A percentile compares a stretch with the other conserved stretches of the same genome.
Evolutionary conservation across 441 rosid species (phyloP).

Genomic region (Corymbia citriodora): DNA sequence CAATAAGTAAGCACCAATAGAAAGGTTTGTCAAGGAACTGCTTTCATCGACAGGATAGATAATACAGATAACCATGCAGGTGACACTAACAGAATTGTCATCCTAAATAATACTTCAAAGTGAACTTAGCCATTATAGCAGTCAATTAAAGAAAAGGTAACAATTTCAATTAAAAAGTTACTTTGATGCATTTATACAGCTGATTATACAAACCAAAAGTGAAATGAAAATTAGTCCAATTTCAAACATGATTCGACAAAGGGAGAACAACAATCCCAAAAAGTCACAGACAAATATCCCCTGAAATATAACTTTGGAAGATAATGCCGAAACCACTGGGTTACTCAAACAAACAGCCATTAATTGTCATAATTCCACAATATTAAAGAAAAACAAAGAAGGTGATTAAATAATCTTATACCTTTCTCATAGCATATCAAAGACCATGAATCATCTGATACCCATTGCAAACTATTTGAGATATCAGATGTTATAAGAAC

Average conservation of each 20-base stretch:
- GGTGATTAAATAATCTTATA: background rate
- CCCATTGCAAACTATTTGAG: background rate
- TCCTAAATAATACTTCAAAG: background rate
- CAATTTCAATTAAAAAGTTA: background rate
- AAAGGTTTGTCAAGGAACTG: conserved; percentile 1
- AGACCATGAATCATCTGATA: background rate
- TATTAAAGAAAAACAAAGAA: background rate
- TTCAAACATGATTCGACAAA: background rate
- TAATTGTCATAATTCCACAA: background rate
- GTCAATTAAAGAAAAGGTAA: background rate
- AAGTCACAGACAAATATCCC: background rate
- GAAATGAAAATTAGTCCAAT: background rate
- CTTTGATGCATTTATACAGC: background rate
- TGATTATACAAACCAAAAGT: background rate
- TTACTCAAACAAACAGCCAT: background rate
- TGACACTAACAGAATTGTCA: background rate
- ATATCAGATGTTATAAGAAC: background rate
- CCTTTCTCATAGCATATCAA: background rate
- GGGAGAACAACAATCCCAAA: background rate
- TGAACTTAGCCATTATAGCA: background rate
- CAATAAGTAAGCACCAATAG: background rate
- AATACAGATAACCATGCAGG: background rate
- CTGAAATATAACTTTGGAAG: background rate
- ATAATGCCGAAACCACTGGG: background rate
- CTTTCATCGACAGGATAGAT: background rate